phyloP scores from a whole-genome alignment of 2,329 filamentous ascomycete species.

The Talaromyces sp. region DNA sequence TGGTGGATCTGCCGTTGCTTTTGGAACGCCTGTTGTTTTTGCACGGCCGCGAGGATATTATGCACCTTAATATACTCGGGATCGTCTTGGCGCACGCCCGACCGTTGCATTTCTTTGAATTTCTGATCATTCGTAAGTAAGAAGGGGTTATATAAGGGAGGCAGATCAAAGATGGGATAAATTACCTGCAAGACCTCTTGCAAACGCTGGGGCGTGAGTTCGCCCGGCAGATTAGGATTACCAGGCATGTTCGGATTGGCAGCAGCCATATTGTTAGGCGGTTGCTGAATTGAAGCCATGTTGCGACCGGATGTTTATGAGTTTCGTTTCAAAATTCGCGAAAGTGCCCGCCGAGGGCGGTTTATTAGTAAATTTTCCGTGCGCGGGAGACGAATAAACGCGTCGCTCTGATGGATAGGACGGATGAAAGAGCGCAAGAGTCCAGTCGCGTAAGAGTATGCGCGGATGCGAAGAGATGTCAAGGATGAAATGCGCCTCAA shows the following conservation, averaged over 20 bases:
- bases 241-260: constrained; percentile 65
- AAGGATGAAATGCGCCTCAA: constrained; percentile 16
- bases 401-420: constrained; percentile 23
- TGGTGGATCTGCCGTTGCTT: constrained; percentile 52
- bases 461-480: constrained; percentile 8
- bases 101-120: constrained; percentile 82
- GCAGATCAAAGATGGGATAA: constrained; percentile 10
- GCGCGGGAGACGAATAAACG: constrained; percentile 20
- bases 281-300: constrained; percentile 77
- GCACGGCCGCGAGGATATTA: constrained; percentile 68
- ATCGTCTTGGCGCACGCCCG: constrained; percentile 74
- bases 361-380: background rate
- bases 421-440: background rate
- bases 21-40: constrained; percentile 59
- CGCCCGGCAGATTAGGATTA: constrained; percentile 59
- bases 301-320: constrained; percentile 3
- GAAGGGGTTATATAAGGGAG: background rate
- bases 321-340: constrained; percentile 17
- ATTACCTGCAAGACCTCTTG: constrained; percentile 63
- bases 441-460: background rate
- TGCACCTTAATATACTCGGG: constrained; percentile 84
- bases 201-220: constrained; percentile 71
- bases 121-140: constrained; percentile 53
- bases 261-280: constrained; percentile 7
- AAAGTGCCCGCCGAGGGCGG: background rate